A percentile compares a stretch with the other conserved stretches of the same genome.
Evolutionary conservation across 1,284 basidiomycete species (phyloP).

Genomic region (Ganoderma meredithae): DNA sequence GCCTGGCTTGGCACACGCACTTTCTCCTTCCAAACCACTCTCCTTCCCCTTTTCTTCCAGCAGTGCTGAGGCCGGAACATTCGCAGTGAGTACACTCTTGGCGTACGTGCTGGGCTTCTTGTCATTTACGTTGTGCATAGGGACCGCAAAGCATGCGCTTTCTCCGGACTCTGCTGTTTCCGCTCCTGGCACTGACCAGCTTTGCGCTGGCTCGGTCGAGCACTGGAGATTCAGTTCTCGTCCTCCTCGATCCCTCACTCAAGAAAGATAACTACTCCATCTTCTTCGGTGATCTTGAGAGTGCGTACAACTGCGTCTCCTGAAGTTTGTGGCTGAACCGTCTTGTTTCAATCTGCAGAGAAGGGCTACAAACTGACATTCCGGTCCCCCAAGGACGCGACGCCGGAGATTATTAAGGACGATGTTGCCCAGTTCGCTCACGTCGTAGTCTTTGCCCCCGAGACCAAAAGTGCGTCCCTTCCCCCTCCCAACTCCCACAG

Average conservation of each 20-base stretch:
- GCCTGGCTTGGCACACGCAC: slow-evolving; percentile 29
- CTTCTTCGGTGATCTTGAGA: slow-evolving; percentile 82
- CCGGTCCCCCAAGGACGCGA: slow-evolving; percentile 76
- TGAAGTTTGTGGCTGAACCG: not conserved
- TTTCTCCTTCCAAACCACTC: not conserved
- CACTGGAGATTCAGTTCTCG: slow-evolving; percentile 83
- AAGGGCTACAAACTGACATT: slow-evolving; percentile 86
- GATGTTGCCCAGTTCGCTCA: slow-evolving; percentile 83
- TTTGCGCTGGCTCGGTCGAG: slow-evolving; percentile 74
- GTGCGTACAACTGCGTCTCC: slow-evolving; percentile 50
- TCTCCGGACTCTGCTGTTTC: slow-evolving; percentile 35
- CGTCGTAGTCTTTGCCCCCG: slow-evolving; percentile 84
- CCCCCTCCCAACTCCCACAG: not conserved
- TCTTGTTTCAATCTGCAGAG: slow-evolving; percentile 50
- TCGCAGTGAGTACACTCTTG: not conserved
- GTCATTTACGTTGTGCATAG: not conserved
- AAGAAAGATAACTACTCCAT: slow-evolving; percentile 75
- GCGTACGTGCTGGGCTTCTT: not conserved
- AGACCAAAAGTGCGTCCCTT: slow-evolving; percentile 73
- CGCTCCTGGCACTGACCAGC: slow-evolving; percentile 42
- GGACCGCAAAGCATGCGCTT: slow-evolving; percentile 33
- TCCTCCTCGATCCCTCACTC: slow-evolving; percentile 79
- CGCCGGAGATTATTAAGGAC: slow-evolving; percentile 71
- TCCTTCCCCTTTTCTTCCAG: not conserved
- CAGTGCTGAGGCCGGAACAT: slow-evolving; percentile 1